Conservation (phyloP, 2,329 filamentous ascomycete species). For the Aphanoascus verrucosus region DNA sequence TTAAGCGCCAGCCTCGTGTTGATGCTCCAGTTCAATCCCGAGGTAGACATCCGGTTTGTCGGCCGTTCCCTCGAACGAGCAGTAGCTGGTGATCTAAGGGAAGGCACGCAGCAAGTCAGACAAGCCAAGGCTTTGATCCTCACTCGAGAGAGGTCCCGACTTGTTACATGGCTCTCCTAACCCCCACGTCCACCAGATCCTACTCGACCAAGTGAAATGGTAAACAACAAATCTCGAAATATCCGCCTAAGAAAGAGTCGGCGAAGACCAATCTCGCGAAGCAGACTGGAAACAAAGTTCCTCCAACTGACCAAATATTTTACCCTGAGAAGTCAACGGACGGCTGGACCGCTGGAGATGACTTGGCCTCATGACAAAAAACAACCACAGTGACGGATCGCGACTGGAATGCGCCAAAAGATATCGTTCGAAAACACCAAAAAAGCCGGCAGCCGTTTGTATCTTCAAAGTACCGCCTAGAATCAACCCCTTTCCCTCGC, state of each 20-base stretch:
- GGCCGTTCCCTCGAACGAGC: neutral
- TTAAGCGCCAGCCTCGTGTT: neutral
- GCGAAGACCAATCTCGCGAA: neutral
- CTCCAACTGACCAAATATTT: slow-evolving; percentile 1
- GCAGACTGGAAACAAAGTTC: neutral
- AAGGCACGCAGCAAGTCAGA: slow-evolving; percentile 43
- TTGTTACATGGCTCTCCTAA: slow-evolving; percentile 24
- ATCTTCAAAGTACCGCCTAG: neutral
- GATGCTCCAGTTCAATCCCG: slow-evolving; percentile 18
- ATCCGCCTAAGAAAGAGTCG: slow-evolving; percentile 1
- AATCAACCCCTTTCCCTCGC: neutral
- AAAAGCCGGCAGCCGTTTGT: neutral
- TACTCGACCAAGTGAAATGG: neutral
- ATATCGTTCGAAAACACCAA: neutral
- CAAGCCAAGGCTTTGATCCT: slow-evolving; percentile 92
- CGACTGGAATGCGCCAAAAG: neutral
- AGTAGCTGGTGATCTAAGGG: slow-evolving; percentile 11
- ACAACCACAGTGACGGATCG: neutral
- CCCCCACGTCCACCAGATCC: slow-evolving; percentile 10
- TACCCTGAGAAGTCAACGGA: neutral
- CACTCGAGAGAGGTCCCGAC: slow-evolving; percentile 79
- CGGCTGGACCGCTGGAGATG: neutral
- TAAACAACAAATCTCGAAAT: neutral
- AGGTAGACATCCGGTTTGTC: neutral
- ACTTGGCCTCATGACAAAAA: neutral